Evolutionary conservation across 305 asterid genomes (phyloP), one percentile per base, ranked within the genome.

Genomic region (Lippia alba): DNA sequence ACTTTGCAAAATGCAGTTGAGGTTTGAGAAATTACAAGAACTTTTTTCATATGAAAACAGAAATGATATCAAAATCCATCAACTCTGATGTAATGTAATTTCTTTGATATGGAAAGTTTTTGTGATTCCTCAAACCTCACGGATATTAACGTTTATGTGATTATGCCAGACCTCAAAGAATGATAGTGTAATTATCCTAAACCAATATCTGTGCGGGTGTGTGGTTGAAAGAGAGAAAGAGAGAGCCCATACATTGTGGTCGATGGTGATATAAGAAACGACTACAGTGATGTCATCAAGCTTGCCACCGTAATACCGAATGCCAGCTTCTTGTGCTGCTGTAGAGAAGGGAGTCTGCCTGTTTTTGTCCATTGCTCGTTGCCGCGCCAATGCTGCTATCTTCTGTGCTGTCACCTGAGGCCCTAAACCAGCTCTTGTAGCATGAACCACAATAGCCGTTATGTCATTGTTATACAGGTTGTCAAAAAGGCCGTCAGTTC

Each of bases 261-360:
- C 87, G 33, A 85, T 84, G 64, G 91, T 75, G 61, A 94, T 86
- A 58, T 84, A 94, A 45, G 97, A 91, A 45, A 90, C 97, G 19
- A 94, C 95, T 2, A 90, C 97, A 30, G 97, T 94, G 72, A 88
- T 88, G 84, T 94, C 99, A 72, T 94, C 99, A 17, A 94, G 97
- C 74, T 94, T 94, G 45, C 99, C 99, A 41, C 99, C 99, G 74
- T 88, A 86, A 76, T 91, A 94, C 64, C 97, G 97, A 74, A 86
- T 84, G 20, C 99, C 99, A 19, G 97, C 99, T 64, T 94, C 97
- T 79, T 91, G 99, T n/a, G 99, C 99, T 56, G 99, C 99, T 51
- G 97, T 24, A 66, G 99, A 90, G 86, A 94, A 91, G 70, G 99
- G 99, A 34, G 99, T 90, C 86, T 91, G 99, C 68, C 97, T 73